Conservation (phyloP, 768 basidiomycete genomes). For the Leccinum boreale region DNA sequence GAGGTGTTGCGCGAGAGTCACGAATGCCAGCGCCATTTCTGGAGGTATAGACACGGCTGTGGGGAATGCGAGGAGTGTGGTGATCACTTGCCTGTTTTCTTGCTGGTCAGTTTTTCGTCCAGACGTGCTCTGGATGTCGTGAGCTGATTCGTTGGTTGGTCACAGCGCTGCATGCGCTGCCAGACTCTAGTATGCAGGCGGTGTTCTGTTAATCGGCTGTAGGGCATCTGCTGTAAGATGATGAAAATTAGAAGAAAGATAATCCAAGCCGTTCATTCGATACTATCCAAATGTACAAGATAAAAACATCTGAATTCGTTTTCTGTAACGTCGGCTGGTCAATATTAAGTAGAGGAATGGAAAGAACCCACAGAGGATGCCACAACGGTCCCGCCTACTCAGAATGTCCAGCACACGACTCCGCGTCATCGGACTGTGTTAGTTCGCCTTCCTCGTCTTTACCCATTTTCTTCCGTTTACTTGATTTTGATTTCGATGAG, state of each 20-base stretch:
- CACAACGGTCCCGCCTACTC: neutral
- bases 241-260: neutral
- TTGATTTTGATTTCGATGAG: conserved; percentile 1
- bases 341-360: neutral
- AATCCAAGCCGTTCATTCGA: neutral
- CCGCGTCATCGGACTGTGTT: conserved; percentile 1
- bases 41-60: conserved; percentile 43
- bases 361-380: neutral
- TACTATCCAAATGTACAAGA: neutral
- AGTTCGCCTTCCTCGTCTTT: conserved; percentile 9
- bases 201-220: conserved; percentile 29
- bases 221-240: neutral
- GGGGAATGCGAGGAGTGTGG: conserved; percentile 48
- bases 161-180: conserved; percentile 23
- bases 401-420: conserved; percentile 1
- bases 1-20: conserved; percentile 47
- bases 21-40: conserved; percentile 46
- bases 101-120: conserved; percentile 41
- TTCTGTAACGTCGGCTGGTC: neutral
- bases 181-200: conserved; percentile 25
- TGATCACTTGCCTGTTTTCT: conserved; percentile 35
- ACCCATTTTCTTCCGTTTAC: conserved; percentile 4
- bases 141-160: conserved; percentile 1
- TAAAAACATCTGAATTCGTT: neutral
- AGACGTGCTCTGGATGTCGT: neutral